Evolutionary conservation across 2,329 filamentous ascomycete species (phyloP).

Genomic region (Colletotrichum musicola): DNA sequence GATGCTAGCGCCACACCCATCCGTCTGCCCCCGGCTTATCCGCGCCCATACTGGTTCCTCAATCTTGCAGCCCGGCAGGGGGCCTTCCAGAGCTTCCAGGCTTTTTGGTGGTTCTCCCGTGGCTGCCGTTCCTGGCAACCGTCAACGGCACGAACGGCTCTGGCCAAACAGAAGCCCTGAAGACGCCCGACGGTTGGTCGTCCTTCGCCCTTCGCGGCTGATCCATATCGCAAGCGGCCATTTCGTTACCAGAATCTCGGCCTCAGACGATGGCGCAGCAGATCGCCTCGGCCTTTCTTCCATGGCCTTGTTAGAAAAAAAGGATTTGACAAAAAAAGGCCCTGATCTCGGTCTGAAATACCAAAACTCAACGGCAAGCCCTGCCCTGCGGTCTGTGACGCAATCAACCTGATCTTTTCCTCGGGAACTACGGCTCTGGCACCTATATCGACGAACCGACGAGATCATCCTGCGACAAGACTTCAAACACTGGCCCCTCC

Average conservation of each 20-base stretch:
- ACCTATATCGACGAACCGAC: conserved; percentile 13
- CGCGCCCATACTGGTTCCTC: conserved; percentile 22
- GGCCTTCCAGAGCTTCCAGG: conserved; percentile 18
- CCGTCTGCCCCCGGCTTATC: conserved; percentile 14
- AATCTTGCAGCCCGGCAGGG: conserved; percentile 36
- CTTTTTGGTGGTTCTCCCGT: conserved; percentile 29
- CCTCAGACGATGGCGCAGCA: conserved; percentile 19
- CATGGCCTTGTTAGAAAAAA: not conserved
- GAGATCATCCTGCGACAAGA: conserved; percentile 36
- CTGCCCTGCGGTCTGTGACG: conserved; percentile 18
- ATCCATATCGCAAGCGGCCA: conserved; percentile 10
- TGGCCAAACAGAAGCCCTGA: conserved; percentile 22
- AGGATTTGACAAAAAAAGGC: not conserved
- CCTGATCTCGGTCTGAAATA: not conserved
- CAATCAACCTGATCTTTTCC: conserved; percentile 6
- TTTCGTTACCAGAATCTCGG: conserved; percentile 4
- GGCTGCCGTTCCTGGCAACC: conserved; percentile 33
- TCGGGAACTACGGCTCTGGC: conserved; percentile 9
- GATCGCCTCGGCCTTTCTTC: conserved; percentile 1
- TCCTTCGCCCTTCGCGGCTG: conserved; percentile 8
- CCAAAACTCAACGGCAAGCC: conserved; percentile 10
- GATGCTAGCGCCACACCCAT: conserved; percentile 21
- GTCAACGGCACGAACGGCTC: conserved; percentile 28
- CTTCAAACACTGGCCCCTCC: conserved; percentile 30
- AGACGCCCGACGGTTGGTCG: not conserved